Percentiles rank a stretch among this genome's conserved stretches.
These are phyloP conservation scores for Eucalyptus microcorys DNA, from an alignment of 345 rosid genomes.

Conservation along the genomic window DNA sequence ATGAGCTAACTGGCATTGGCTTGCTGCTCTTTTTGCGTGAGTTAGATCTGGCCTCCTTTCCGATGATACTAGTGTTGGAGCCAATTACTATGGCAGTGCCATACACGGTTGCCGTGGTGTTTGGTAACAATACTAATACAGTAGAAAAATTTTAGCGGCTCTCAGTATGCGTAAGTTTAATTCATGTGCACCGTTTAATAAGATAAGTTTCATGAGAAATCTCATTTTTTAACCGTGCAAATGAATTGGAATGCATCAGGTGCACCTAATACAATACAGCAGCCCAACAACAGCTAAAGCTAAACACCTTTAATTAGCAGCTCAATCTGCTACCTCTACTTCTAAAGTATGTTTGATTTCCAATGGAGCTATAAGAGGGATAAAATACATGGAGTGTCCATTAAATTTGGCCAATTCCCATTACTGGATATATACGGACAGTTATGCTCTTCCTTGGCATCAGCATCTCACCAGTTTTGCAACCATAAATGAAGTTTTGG, in stretches of 20 bases:
- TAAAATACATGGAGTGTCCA: neutral
- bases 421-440: neutral
- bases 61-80: neutral
- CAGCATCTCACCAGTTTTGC: neutral
- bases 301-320: neutral
- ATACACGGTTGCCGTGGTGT: neutral
- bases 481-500: neutral
- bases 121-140: neutral
- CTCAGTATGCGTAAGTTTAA: neutral
- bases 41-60: neutral
- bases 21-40: neutral
- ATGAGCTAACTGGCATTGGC: neutral
- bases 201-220: neutral
- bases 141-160: rapidly evolving
- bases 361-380: neutral
- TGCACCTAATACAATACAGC: neutral
- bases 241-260: neutral
- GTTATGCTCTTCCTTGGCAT: neutral
- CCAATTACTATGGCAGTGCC: neutral
- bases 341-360: neutral
- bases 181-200: neutral
- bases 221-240: neutral
- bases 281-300: neutral
- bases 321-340: neutral
- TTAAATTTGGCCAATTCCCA: neutral